Evolutionary conservation across 1,284 basidiomycete genomes (phyloP).

Genomic region (Phylloporus sp.): DNA sequence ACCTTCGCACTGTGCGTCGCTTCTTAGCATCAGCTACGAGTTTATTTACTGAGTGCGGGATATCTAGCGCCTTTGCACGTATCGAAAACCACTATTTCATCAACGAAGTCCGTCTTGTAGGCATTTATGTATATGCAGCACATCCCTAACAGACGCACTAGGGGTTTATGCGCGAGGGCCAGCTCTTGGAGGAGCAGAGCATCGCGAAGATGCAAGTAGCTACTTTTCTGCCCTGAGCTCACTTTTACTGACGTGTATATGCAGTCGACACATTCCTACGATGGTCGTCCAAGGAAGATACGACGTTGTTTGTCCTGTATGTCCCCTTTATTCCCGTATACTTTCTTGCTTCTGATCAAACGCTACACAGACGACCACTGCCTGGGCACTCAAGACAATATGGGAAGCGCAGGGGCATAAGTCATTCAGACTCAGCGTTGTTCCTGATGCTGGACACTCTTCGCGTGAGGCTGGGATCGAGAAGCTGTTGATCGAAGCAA

Average conservation of each 20-base stretch:
- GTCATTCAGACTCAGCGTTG: constrained; percentile 58
- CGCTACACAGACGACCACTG: constrained; percentile 67
- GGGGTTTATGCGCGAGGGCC: constrained; percentile 92
- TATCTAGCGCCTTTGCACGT: constrained; percentile 76
- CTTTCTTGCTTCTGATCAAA: constrained; percentile 2
- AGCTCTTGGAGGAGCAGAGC: constrained; percentile 81
- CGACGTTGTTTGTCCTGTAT: constrained; percentile 78
- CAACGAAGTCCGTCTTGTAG: constrained; percentile 55
- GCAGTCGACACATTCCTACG: constrained; percentile 83
- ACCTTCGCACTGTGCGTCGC: constrained; percentile 72
- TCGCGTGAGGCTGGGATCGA: constrained; percentile 79
- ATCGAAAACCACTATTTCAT: constrained; percentile 96
- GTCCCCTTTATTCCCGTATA: constrained; percentile 19
- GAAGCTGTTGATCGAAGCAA: constrained; percentile 72
- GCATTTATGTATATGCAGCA: neutral
- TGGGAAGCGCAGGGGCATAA: constrained; percentile 75
- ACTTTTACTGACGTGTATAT: constrained; percentile 18
- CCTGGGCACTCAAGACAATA: constrained; percentile 77
- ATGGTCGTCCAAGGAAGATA: constrained; percentile 88
- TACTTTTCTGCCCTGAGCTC: neutral
- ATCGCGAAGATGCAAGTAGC: constrained; percentile 85
- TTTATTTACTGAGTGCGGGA: constrained; percentile 11
- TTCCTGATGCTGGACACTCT: constrained; percentile 93
- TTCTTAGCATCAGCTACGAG: neutral
- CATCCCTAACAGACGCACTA: constrained; percentile 25